Conservation (phyloP, 495 filamentous ascomycete species). For the Articulospora tetracladia region DNA sequence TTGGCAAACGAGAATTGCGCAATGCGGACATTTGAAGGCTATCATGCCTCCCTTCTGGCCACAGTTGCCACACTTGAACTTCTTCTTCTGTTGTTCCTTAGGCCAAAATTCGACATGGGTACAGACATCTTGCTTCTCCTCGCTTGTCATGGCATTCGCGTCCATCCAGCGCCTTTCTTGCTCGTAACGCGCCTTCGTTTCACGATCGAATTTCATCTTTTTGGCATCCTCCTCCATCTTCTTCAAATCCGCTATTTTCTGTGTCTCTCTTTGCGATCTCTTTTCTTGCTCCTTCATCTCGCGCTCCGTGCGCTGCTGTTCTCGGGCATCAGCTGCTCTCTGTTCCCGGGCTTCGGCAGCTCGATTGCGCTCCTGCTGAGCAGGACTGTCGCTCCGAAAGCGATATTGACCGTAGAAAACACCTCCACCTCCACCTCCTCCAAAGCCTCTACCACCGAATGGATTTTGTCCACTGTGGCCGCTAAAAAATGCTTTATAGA, state of each 20-base stretch:
- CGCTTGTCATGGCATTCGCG: conserved; percentile 8
- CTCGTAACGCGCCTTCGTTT: neutral
- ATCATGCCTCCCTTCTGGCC: conserved; percentile 24
- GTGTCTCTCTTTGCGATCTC: neutral
- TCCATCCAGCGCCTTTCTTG: conserved; percentile 22
- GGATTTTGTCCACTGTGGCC: neutral
- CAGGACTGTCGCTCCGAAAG: too few species aligned
- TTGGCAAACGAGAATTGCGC: conserved; percentile 25
- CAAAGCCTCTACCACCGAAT: neutral
- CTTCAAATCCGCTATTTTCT: neutral
- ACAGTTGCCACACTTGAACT: conserved; percentile 28
- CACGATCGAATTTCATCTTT: neutral
- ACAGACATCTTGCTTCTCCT: conserved; percentile 19
- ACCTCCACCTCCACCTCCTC: neutral
- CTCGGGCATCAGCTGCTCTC: too few species aligned
- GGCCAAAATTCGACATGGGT: conserved; percentile 25
- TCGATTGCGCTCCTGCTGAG: too few species aligned
- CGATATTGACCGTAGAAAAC: too few species aligned
- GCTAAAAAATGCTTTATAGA: neutral
- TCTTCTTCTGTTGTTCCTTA: conserved; percentile 22
- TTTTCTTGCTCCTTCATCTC: neutral
- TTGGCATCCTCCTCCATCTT: neutral
- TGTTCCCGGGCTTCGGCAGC: too few species aligned
- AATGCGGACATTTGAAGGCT: conserved; percentile 28
- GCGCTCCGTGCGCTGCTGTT: neutral